Base-by-base conservation (phyloP, 2,329 filamentous ascomycete species). In the Talaromyces funiculosus region DNA sequence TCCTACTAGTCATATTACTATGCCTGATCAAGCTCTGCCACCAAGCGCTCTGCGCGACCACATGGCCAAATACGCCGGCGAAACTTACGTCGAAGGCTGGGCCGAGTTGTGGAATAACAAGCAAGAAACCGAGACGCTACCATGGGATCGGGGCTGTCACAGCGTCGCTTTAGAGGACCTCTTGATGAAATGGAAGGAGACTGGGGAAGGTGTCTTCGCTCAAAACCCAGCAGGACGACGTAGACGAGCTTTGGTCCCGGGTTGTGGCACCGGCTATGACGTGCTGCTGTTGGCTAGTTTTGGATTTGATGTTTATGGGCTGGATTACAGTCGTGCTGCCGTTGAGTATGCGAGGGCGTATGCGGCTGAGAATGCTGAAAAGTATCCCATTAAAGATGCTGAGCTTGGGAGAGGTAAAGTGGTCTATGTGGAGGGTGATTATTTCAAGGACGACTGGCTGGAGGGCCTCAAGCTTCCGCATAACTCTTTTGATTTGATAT, bases 281-380 rank as follows among this genome's bases (percentile, higher is more conserved):
- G 89, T 91, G 1, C 79, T 90, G 9, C 79, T 96, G 38, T 81
- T 96, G 47, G 84, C 86, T 54, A 84, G 84, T 9, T 84, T 87
- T 68, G 91, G 91, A 1, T 94, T 90, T 71, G 88, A 95, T 73
- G 85, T 86, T 1, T 86, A 84, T 67, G 92, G 90, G 0, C 75
- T 96, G 1, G 91, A 95, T 70, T 82, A 83, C 59, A 86, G 86
- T 47, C 68, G 78, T 8, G 77, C 75, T 18, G 85, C 78, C 1
- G 62, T 80, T 3, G 69, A 76, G 53, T 69, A 66, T 2, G 77
- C 74, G 57, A 68, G 73, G 60, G 66, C 72, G 61, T 70, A 75
- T 61, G 65, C 66, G 7, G 67, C 67, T 55, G 67, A 67, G 43
- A 69, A 70, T 61, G 67, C 65, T n/a, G 68, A 69, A 31, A 68